Percentiles rank a stretch among this genome's conserved stretches.
Evolutionary conservation across 805 yeast species (phyloP).

Genomic region (Hanseniaspora pseudoguilliermondii): DNA sequence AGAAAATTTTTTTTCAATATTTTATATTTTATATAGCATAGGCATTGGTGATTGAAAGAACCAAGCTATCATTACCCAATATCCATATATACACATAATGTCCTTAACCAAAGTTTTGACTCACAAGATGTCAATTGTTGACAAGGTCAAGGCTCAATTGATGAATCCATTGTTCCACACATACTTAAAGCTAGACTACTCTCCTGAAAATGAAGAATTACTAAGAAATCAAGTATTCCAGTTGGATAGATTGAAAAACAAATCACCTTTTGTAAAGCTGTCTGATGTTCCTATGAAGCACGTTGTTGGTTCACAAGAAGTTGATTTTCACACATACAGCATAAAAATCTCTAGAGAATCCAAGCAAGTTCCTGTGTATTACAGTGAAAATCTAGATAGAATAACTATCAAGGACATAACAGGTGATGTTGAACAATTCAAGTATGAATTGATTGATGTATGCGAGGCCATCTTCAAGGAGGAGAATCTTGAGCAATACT

Average conservation of each 20-base stretch:
- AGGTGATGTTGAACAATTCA: background rate
- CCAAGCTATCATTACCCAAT: background rate
- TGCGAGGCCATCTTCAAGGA: conserved; percentile 2
- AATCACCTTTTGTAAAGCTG: conserved; percentile 4
- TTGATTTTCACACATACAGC: background rate
- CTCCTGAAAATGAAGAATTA: conserved; percentile 1
- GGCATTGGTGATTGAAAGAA: background rate
- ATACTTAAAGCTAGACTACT: conserved; percentile 6
- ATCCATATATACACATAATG: background rate
- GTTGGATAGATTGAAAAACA: background rate
- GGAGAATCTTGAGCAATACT: background rate
- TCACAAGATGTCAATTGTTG: conserved; percentile 1
- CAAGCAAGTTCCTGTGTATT: conserved; percentile 1
- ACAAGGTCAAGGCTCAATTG: conserved; percentile 3
- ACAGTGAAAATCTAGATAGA: background rate
- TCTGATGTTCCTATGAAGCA: background rate
- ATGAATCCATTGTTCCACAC: conserved; percentile 1
- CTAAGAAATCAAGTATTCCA: background rate
- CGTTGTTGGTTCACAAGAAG: background rate
- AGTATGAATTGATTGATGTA: background rate
- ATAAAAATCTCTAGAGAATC: background rate
- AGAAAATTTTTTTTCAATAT: no score
- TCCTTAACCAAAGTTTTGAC: background rate
- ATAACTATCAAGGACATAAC: conserved; percentile 1
- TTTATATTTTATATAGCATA: no score